Conservation (phyloP, 2,329 filamentous ascomycete species). For the Penicillium sp. region DNA sequence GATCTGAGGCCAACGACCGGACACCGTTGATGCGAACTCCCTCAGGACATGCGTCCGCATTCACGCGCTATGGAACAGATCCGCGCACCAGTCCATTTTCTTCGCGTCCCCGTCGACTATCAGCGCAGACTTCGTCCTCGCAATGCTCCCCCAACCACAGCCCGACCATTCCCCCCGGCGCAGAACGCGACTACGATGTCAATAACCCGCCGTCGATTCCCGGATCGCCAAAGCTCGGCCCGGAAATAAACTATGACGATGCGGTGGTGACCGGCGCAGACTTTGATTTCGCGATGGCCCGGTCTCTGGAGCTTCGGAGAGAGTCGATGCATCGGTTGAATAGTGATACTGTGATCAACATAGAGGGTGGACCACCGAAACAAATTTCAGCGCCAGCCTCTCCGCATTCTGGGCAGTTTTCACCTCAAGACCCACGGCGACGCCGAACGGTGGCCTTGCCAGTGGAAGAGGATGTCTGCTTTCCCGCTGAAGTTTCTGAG, state of each 20-base stretch:
- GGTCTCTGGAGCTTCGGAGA: conserved; percentile 37
- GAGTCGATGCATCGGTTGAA: conserved; percentile 29
- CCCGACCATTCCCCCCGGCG: conserved; percentile 20
- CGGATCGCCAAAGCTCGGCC: conserved; percentile 54
- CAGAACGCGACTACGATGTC: conserved; percentile 54
- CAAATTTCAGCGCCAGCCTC: conserved; percentile 34
- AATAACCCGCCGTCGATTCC: conserved; percentile 65
- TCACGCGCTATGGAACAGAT: conserved; percentile 37
- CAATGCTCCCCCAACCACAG: conserved; percentile 30
- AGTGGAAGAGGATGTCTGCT: conserved; percentile 87
- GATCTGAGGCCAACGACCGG: conserved; percentile 47
- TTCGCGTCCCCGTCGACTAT: conserved; percentile 26
- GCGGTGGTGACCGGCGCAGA: conserved; percentile 46
- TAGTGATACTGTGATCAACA: conserved; percentile 47
- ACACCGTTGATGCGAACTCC: conserved; percentile 52
- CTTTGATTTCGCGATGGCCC: conserved; percentile 40
- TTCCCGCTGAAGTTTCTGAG: conserved; percentile 77
- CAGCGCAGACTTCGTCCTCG: conserved; percentile 30
- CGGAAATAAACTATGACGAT: conserved; percentile 56
- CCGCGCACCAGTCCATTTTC: conserved; percentile 26
- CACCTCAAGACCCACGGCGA: conserved; percentile 41
- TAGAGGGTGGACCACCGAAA: conserved; percentile 36
- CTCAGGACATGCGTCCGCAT: conserved; percentile 34
- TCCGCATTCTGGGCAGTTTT: conserved; percentile 40
- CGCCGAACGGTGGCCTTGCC: conserved; percentile 61